Base-by-base conservation (phyloP, 352 stramenopile genomes). In the Pythium rhizo-oryzae region DNA sequence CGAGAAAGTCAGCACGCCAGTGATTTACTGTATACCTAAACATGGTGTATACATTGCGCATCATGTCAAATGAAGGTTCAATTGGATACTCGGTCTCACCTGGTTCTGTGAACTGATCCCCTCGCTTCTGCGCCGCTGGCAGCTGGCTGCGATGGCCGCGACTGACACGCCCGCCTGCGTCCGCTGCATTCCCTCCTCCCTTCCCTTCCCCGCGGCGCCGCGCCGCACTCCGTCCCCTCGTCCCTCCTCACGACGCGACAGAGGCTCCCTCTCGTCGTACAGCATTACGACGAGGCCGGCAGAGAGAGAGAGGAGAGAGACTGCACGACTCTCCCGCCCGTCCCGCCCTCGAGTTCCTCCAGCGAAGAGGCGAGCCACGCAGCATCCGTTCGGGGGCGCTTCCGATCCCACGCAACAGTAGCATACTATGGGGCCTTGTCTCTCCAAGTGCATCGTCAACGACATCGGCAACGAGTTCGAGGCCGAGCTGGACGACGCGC, bases 391-490 rank as follows among this genome's bases (percentile, higher is more conserved):
- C 13, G n/a, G 8, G 3, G 35, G 8, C 12, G 8, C 8, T 2
- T 41, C 35, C 35, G 35, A 8, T 41, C 8, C 21, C 30, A 21
- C 41, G 41, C 7, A 43, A 25, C 28, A 9, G 30, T n/a, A 24
- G 52, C 30, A 21, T 16, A 61, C 25, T 56, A 96, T 96, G 86
- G 88, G 88, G 23, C 89, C 87, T 68, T 96, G 88, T 79, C 78
- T 96, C 59, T 93, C 88, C 68, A 89, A 85, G 61, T 96, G 87
- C 76, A 76, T 94, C 63, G 85, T 93, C 62, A 88, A 80, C 59
- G 86, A 94, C 74, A 96, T 96, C 79, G 85, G 81, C 50, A 82
- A 81, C 33, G 85, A 96, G 69, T 84, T 96, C 23, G 88, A 96
- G 67, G 80, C 81, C 47, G 87, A 96, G 62, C 81, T 96, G 35